Evolutionary conservation across 31 red algal species (phyloP), one percentile per base, ranked within the genome.

Genomic region (Pterothamnion heteromorphum): DNA sequence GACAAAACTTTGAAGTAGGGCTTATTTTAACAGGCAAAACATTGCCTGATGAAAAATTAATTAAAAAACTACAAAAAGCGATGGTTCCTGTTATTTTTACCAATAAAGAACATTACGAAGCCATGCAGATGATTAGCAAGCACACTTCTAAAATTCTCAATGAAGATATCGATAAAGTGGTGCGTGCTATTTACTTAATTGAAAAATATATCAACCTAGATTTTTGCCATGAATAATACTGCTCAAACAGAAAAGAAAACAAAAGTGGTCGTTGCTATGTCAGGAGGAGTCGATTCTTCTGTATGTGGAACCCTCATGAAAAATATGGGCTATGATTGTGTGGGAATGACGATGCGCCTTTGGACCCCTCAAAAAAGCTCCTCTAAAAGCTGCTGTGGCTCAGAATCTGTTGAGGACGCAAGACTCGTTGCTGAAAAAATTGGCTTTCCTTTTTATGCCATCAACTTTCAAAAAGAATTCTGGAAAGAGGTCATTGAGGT

Each of bases 201-300:
- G 38, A 41, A 41, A 41, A 41, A 41, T 41, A 41, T 41, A 41
- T 41, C 38, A 41, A 41, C 38, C 38, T 41, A 41, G 38, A 41
- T 41, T 41, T 41, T 41, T 41, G 38, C 38, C 38, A 41, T 41
- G 38, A 41, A 41, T 41, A 41, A 41, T 41, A 41, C 38, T 41
- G 38, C 38, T 41, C 38, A 41, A 41, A 41, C 38, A 91, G 35
- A 36, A 22, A 51, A 92, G 38, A 41, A 41, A 41, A 41, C 38
- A 72, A 94, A 98, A 34, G 94, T 98, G n/a, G 97, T 95, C 36
- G 94, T 99, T 2, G 78, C 96, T 32, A 83, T 99, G 21, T 99
- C 98, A 1, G 98, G 98, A 5, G 98, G 98, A 4, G 98, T 99
- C 22, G 98, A 99, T 76, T 97, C 96, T 22, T 97, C 98, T 24